Base-by-base conservation (phyloP, 2,329 filamentous ascomycete species). In the Sclerotinia subarctica region DNA sequence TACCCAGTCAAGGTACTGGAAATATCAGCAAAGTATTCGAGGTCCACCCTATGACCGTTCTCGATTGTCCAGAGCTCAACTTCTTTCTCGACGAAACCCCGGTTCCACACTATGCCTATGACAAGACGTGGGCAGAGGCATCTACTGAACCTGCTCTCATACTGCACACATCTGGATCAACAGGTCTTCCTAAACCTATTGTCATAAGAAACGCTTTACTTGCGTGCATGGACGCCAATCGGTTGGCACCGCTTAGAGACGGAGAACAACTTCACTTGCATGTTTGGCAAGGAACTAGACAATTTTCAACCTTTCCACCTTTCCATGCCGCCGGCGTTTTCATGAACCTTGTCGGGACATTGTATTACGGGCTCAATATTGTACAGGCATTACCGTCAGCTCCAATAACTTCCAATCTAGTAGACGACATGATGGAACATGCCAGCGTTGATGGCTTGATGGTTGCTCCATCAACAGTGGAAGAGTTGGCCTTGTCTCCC, bases 111-210 rank as follows among this genome's bases (percentile, higher is more conserved):
- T 68, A 68, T 49, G 38, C 66, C n/a, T 67, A 70, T 35, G 60
- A 57, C 13, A 58, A 69, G 8, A 70, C 66, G 2, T 80, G 76
- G 29, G 74, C 76, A 1, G 71, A 77, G 26, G 67, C 47, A 11
- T 60, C 26, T 10, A 15, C 56, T 19, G 57, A 69, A 5, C 65
- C 67, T 19, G 13, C 64, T 46, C 42, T 72, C 21, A 32, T 69
- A 51, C n/a, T 69, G 17, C 70, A 72, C 56, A 69, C 70, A 52
- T 72, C 70, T 17, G 70, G 69, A 21, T 70, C 69, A 26, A 70
- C 69, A 17, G 70, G 69, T n/a, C 35, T 67, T 7, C 71, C 70
- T 44, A 72, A 70, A 47, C 67, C 69, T 44, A 66, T 71, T n/a
- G 49, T 64, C 32, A 54, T 68, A 11, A 35, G 57, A 42, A 47